Evolutionary conservation across 1,139 yeast genomes (phyloP), one percentile per base, ranked within the genome.

Genomic region (Wickerhamiella pararugosa): DNA sequence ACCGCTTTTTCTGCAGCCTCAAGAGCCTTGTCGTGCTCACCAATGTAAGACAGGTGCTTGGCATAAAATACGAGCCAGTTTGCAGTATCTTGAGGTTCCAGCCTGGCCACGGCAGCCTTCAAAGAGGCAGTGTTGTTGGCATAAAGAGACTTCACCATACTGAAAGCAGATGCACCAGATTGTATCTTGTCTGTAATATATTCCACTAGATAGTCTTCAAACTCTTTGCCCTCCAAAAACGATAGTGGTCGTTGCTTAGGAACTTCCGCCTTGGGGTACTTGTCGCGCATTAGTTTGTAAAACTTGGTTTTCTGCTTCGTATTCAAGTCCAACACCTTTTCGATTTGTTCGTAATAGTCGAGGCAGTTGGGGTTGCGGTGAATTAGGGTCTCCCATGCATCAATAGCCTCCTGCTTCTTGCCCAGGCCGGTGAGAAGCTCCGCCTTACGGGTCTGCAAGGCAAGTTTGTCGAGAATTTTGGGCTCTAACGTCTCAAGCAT

Each of bases 91-190:
- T 25, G 27, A 29, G 40, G 30, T 6, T 36, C 41, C 26, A 9
- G 32, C 32, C 7, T 42, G 43, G 5, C 43, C 39, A 3, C 36
- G 34, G 6, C 39, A 34, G 30, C 38, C 39, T 6, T 34, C 34
- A 15, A 29, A 44, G 59, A 53, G 31, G 55, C 50, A n/a, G 48
- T 47, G 4, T 51, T 61, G 58, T 39, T 64, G 55, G 36, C 69
- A 61, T 84, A 86, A 49, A 87, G 67, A 1, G 92, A 82, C 61
- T 87, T 86, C 43, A 90, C 73, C 53, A 82, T 79, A 40, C 80
- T 80, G 63, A 87, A 90, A 5, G 93, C 72, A 1, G 96, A 83
- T 29, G 86, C 92, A 32, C 94, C 94, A 48, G 84, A 71, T 47
- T 70, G 63, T 53, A 92, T 70, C 56, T 79, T 82, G 3, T 67